Evolutionary conservation across 2,329 filamentous ascomycete genomes (phyloP).

Genomic region (Colletotrichum tabaci): DNA sequence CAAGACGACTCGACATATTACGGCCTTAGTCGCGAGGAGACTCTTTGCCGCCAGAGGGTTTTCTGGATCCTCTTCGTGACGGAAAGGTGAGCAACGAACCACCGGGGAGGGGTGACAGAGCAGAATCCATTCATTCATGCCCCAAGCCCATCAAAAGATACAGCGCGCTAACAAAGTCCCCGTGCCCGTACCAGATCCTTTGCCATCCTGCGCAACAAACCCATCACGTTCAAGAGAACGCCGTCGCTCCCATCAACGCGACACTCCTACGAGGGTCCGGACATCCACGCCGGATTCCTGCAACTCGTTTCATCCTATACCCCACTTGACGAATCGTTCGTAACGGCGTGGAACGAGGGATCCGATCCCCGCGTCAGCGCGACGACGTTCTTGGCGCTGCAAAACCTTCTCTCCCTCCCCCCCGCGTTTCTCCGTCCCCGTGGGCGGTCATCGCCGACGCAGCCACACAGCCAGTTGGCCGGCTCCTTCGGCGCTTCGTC

Average conservation of each 20-base stretch:
- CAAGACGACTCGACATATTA: slow-evolving; percentile 71
- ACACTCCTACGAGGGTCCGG: slow-evolving; percentile 66
- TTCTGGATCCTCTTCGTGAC: slow-evolving; percentile 77
- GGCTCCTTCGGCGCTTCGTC: slow-evolving; percentile 29
- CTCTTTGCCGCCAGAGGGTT: slow-evolving; percentile 67
- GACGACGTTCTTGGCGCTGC: slow-evolving; percentile 54
- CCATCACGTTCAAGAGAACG: slow-evolving; percentile 73
- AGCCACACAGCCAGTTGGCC: slow-evolving; percentile 28
- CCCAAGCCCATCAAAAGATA: neutral
- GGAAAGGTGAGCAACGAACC: slow-evolving; percentile 62
- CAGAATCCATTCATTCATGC: no score
- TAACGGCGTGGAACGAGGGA: slow-evolving; percentile 75
- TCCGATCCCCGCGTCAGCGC: slow-evolving; percentile 54
- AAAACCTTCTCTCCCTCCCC: slow-evolving; percentile 52
- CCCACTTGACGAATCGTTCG: slow-evolving; percentile 75
- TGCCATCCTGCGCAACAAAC: slow-evolving; percentile 74
- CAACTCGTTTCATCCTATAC: slow-evolving; percentile 74
- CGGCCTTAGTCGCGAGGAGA: slow-evolving; percentile 63
- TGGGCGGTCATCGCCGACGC: slow-evolving; percentile 48
- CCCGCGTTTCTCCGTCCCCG: slow-evolving; percentile 50
- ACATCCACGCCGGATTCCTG: slow-evolving; percentile 71
- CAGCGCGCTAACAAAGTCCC: slow-evolving; percentile 1
- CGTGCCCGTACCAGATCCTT: slow-evolving; percentile 65
- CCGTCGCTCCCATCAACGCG: slow-evolving; percentile 68
- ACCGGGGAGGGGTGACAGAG: no score